Evolutionary conservation across 2,329 filamentous ascomycete genomes (phyloP), one percentile per base, ranked within the genome.

Genomic region (Aspergillus clavatus): DNA sequence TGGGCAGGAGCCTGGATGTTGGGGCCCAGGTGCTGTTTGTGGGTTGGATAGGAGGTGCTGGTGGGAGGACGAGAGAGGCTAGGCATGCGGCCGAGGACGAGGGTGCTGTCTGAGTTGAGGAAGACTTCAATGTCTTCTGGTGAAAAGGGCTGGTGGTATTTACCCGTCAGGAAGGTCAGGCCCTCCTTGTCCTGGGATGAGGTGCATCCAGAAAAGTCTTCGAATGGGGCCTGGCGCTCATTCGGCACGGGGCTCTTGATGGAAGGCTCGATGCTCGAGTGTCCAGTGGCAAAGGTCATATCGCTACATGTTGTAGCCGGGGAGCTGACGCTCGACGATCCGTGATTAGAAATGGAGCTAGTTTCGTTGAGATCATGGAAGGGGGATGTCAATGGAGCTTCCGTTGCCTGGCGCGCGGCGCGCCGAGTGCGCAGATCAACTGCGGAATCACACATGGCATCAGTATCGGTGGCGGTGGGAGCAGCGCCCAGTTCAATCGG

Each of bases 371-470:
- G 14, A 18, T 18, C 31, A 2, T 35, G n/a, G 8, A 18, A 35
- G 0, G 16, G n/a, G 19, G 31, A 18, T 10, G 31, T 11, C 8
- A 18, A 18, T 3, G 31, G 3, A 8, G 4, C 2, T 11, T 51
- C 43, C 48, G 49, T 52, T 1, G 47, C 50, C 40, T 51, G 51
- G 27, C 51, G 52, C 38, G 53, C 54, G 1, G 48, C 52, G 43
- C 50, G 50, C 26, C 51, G 45, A 16, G 53, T 53, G 18, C 48
- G 14, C 2, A 58, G 48, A 3, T 38, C 57, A n/a, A 57, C 47
- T 3, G 54, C 56, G 1, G 56, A 61, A 46, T 56, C 52, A 48
- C 56, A 51, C 47, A 55, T 55, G 23, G n/a, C n/a, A n/a, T n/a
- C n/a, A n/a, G n/a, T n/a, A n/a, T 39, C 5, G 47, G 48, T 24